Evolutionary conservation across 2,329 filamentous ascomycete species (phyloP), one percentile per base, ranked within the genome.

Genomic region (Dothideomycetes sp.): DNA sequence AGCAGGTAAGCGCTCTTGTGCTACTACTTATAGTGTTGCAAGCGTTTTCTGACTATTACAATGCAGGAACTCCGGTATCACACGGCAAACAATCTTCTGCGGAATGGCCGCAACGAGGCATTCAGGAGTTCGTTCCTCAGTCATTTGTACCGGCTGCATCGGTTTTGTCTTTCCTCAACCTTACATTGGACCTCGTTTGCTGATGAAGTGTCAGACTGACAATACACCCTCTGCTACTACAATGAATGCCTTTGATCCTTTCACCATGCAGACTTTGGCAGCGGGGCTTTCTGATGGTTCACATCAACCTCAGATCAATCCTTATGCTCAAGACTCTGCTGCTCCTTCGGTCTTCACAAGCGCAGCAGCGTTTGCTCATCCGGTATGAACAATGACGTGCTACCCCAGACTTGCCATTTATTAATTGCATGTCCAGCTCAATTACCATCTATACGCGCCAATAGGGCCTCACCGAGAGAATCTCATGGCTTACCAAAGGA

Each of bases 391-490:
- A 7, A 16, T 32, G 5, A 16, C 8, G n/a, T 8, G 7, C 8
- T 16, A 32, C 7, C 11, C n/a, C 5, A n/a, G 31, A 17, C 4
- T 39, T 29, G 14, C 19, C 17, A 27, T 8, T 24, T 10, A 24
- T 10, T 27, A 14, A n/a, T 22, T 29, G 11, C 14, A 36, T 11
- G 10, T 19, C 14, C 36, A 39, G 36, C 73, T 87, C 4, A 84
- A 89, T 66, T 94, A 95, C 58, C 91, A 98, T 59, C 72, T 94
- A 10, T 98, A 98, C 59, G 84, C 86, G 22, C 87, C 88, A 0
- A 74, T 88, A 41, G 86, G 85, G 4, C 79, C 84, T n/a, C 76
- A 87, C 56, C 76, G 79, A 44, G 83, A 89, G 46, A 86, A 86
- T 47, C 69, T 94, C 19, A 70, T 84, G 48, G 78, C 82, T 3